These are phyloP conservation scores for Ustilago hordei DNA, from an alignment of 1,284 basidiomycete species.

Conservation along the genomic window DNA sequence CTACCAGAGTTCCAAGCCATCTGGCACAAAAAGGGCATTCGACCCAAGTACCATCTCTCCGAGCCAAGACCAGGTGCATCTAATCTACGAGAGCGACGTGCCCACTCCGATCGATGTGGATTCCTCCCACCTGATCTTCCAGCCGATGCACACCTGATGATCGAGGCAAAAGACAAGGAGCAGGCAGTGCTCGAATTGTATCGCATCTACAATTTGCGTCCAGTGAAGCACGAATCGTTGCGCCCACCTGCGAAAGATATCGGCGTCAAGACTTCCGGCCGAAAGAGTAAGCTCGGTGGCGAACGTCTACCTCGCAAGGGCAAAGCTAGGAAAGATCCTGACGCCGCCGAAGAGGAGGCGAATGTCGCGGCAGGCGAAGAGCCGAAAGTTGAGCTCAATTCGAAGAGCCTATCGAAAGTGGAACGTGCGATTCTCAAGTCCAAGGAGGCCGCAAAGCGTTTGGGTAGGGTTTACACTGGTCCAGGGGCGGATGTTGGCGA, in stretches of 20 bases:
- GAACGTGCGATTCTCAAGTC: slow-evolving; percentile 54
- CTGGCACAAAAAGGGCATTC: slow-evolving; percentile 79
- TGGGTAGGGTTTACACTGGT: slow-evolving; percentile 47
- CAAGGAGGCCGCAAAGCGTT: slow-evolving; percentile 49
- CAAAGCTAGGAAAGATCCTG: slow-evolving; percentile 65
- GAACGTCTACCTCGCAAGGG: slow-evolving; percentile 33
- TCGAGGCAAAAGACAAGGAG: slow-evolving; percentile 92
- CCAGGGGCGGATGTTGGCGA: slow-evolving; percentile 62
- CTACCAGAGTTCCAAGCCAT: slow-evolving; percentile 81
- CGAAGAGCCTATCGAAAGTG: slow-evolving; percentile 37
- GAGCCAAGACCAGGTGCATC: slow-evolving; percentile 71
- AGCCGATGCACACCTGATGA: slow-evolving; percentile 80
- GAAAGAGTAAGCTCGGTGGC: slow-evolving; percentile 67
- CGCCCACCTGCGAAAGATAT: slow-evolving; percentile 71
- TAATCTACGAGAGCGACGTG: slow-evolving; percentile 76
- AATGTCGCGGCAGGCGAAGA: slow-evolving; percentile 21
- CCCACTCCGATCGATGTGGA: slow-evolving; percentile 84
- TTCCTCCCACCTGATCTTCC: slow-evolving; percentile 75
- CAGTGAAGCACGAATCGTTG: slow-evolving; percentile 75
- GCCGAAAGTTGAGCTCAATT: slow-evolving; percentile 19
- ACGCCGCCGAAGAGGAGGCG: slow-evolving; percentile 43
- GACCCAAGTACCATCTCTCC: slow-evolving; percentile 88
- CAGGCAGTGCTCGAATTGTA: slow-evolving; percentile 89
- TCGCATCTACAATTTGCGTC: slow-evolving; percentile 79
- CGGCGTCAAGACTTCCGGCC: slow-evolving; percentile 70